Percentiles rank a stretch among this genome's conserved stretches.
These are phyloP conservation scores for Tuber microsphaerosporum DNA, from an alignment of 495 filamentous ascomycete species.

Conservation along the genomic window DNA sequence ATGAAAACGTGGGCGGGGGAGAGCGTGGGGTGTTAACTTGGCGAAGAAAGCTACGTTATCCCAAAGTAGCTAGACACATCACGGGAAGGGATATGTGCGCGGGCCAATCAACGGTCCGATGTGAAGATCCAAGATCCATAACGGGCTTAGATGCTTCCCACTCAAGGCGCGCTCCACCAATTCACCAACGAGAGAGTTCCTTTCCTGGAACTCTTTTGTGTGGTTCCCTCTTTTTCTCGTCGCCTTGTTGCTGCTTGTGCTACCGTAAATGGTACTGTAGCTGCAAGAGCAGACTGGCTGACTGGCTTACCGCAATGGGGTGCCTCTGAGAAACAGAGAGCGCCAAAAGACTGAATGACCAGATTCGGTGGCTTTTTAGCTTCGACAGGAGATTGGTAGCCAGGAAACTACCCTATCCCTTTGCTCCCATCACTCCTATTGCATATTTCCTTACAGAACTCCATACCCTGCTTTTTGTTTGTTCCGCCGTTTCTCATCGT, in stretches of 20 bases:
- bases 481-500: background rate
- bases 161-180: background rate
- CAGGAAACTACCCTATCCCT: background rate
- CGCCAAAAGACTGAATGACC: background rate
- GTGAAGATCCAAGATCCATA: constrained; percentile 37
- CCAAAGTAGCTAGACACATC: constrained; percentile 21
- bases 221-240: constrained; percentile 2
- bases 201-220: constrained; percentile 17
- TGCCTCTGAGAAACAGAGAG: constrained; percentile 10
- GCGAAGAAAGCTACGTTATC: constrained; percentile 5
- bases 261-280: constrained; percentile 12
- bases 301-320: constrained; percentile 8
- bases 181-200: constrained; percentile 28
- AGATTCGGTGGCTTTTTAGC: background rate
- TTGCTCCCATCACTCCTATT: background rate
- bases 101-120: constrained; percentile 26
- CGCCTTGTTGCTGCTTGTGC: constrained; percentile 24
- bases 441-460: background rate
- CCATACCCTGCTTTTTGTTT: background rate
- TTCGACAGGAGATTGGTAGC: background rate
- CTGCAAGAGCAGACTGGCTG: constrained; percentile 20
- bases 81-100: constrained; percentile 25
- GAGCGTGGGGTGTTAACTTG: constrained; percentile 17
- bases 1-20: constrained; percentile 21
- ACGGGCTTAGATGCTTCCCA: constrained; percentile 3